Percentiles rank a stretch among this genome's conserved stretches.
Conservation (phyloP, 169 alveolate genomes). For the Cryptosporidium canis region DNA sequence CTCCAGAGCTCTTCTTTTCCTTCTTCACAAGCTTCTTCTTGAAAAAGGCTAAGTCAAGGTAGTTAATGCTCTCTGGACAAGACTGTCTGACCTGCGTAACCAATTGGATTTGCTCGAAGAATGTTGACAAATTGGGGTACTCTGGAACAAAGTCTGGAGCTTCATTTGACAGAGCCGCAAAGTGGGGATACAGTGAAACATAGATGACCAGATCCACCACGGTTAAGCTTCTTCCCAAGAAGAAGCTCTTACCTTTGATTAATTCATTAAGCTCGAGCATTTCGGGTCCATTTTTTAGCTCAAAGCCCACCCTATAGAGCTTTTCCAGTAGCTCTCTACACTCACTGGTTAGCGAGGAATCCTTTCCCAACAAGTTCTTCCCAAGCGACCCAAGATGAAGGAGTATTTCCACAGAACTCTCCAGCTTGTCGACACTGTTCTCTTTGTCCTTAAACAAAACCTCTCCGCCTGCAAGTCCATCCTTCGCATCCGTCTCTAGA, state of each 20-base stretch:
- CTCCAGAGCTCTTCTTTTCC: slow-evolving; percentile 1
- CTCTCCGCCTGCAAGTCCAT: background rate
- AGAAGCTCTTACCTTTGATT: slow-evolving; percentile 19
- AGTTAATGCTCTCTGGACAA: slow-evolving; percentile 23
- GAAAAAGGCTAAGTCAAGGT: slow-evolving; percentile 44
- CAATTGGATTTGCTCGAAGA: slow-evolving; percentile 28
- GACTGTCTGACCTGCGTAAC: slow-evolving; percentile 53
- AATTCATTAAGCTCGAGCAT: background rate
- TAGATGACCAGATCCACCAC: slow-evolving; percentile 38
- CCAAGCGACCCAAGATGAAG: slow-evolving; percentile 30
- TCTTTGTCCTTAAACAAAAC: background rate
- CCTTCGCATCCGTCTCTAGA: background rate
- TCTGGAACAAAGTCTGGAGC: slow-evolving; percentile 5
- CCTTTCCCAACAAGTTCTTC: slow-evolving; percentile 1
- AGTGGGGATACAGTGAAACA: background rate
- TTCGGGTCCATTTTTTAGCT: background rate
- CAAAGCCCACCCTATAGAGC: background rate
- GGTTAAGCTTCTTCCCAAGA: slow-evolving; percentile 33
- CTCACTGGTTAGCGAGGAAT: background rate
- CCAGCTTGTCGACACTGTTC: background rate
- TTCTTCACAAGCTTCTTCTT: slow-evolving; percentile 23
- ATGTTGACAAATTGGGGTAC: slow-evolving; percentile 8
- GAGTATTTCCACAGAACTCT: background rate
- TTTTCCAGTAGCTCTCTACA: slow-evolving; percentile 13
- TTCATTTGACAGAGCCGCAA: background rate